Evolutionary conservation across 2,329 filamentous ascomycete genomes (phyloP), one percentile per base, ranked within the genome.

Genomic region (Rutstroemia sydowiana): DNA sequence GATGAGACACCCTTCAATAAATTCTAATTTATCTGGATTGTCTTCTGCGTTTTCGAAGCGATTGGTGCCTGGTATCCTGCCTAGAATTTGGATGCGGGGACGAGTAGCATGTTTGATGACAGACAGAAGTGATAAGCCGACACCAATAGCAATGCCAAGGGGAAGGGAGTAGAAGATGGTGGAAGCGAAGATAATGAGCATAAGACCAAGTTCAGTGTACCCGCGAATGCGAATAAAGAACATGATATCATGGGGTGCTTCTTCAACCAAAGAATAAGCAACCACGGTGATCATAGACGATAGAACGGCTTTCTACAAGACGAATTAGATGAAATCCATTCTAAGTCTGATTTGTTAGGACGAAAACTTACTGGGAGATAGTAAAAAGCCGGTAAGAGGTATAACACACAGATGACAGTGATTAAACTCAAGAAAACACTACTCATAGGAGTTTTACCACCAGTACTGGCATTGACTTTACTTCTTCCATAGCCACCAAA

Each of bases 401-500:
- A 93, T 37, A 89, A 65, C 43, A 95, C 85, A 63, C 85, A 88
- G 44, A 95, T 70, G 20, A 96, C 72, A 0, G 92, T 88, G 61
- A 97, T 87, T 39, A 91, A 58, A 55, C 87, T 90, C 51, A 98
- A 71, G 45, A 97, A 81, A 34, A 98, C 80, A 57, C 88, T 95
- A 70, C 87, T 93, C 87, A 97, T 95, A 0, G 92, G 92, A 1
- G 88, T 96, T 67, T 85, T 88, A 28, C 89, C 92, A 32, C 93
- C 93, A 1, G 93, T 97, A 45, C 87, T 87, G 58, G 85, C 85
- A 71, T 96, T 97, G 59, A 98, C 87, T 69, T 97, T 97, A 70
- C 90, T 96, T 66, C 93, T 78, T 9, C 91, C 93, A 65, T 98
- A 98, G 8, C 93, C 93, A 16, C 93, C 93, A 74, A 98, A 98